Evolutionary conservation across 352 stramenopile genomes (phyloP).

Genomic region (Globisporangium emineosum): DNA sequence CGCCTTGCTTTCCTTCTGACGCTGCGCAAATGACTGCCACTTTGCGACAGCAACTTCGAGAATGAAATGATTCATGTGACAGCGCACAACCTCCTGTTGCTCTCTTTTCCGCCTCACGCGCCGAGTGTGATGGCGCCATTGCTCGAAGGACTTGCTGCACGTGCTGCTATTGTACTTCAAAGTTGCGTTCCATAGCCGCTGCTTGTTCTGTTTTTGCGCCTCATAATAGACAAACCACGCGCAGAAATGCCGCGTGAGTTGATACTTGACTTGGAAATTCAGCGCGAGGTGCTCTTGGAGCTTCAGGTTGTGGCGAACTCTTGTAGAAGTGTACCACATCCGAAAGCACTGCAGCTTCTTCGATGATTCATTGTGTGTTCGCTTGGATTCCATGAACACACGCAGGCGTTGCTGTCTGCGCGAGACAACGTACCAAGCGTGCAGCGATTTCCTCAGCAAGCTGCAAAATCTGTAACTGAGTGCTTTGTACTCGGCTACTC

Average conservation of each 20-base stretch:
- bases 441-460: constrained; percentile 20
- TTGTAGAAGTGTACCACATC: neutral
- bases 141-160: neutral
- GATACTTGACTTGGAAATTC: neutral
- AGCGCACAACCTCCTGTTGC: neutral
- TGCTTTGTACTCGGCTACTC: constrained; percentile 18
- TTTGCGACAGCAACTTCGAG: neutral
- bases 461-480: constrained; percentile 28
- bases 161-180: neutral
- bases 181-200: neutral
- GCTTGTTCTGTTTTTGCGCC: constrained; percentile 1
- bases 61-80: neutral
- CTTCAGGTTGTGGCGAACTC: neutral
- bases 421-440: constrained; percentile 28
- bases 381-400: constrained; percentile 17
- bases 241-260: constrained; percentile 6
- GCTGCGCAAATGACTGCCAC: neutral
- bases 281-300: neutral
- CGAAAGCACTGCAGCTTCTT: constrained; percentile 4
- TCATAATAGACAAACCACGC: constrained; percentile 1
- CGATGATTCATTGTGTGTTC: neutral
- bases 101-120: neutral
- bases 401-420: constrained; percentile 16
- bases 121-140: neutral
- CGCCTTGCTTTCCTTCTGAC: neutral